Base-by-base conservation (phyloP, 2,329 filamentous ascomycete genomes). In the Amphichorda felina region DNA sequence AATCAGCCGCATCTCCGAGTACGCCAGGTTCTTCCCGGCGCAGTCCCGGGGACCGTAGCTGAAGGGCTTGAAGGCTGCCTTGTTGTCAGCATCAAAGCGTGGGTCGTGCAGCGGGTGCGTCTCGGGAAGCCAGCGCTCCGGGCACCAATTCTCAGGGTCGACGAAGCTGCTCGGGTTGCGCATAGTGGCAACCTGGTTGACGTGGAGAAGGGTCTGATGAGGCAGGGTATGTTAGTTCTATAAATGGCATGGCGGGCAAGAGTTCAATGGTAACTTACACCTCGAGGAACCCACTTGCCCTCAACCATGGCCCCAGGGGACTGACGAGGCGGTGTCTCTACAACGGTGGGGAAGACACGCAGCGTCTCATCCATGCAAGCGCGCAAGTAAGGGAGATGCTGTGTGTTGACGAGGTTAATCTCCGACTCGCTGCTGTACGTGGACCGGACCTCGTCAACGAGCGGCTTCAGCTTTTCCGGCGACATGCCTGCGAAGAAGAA, bases 21-120 rank as follows among this genome's bases (percentile, higher is more conserved):
- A 62, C 2, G 77, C 78, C 32, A 82, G 55, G 1, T 50, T 53
- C 41, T 45, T 49, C 4, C 54, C 54, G 21, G 56, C 40, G 33
- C 53, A 58, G 24, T 50, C 47, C 4, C 54, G 43, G 2, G 51
- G 49, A 2, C 55, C 53, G 15, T 44, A 8, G 0, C 41, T 43
- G 29, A 57, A 57, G 4, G 53, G 53, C 36, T 54, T 46, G 2
- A 53, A 35, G 0, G 41, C 43, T 4, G 46, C 43, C 9, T 38
- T 43, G 11, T 43, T 39, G 36, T 56, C 53, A 13, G 38, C 39
- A 3, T 33, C 45, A 16, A 43, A 51, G 18, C 34, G 37, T 1
- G 36, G 34, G 13, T 50, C 44, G 11, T 45, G 46, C 1, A 55
- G 37, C 13, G n/a, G 21, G n/a, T 35, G 19, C n/a, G 19, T 15